Conservation (phyloP, 1,284 basidiomycete genomes). For the Ustilago bromivora region DNA sequence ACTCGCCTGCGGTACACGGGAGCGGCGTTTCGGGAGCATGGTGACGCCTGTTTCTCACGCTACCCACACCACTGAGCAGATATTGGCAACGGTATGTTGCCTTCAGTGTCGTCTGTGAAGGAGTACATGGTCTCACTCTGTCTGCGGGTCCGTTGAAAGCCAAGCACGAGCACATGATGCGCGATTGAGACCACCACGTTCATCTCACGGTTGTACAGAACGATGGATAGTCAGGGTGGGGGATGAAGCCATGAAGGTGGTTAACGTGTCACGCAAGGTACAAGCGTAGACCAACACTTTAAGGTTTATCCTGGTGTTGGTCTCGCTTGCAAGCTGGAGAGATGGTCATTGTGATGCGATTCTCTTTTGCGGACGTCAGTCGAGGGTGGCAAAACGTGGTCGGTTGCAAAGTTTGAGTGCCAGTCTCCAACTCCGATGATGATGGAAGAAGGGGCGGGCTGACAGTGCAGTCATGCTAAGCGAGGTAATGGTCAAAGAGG, state of each 20-base stretch:
- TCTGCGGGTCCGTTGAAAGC: neutral
- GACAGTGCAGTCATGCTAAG: slow-evolving; percentile 2
- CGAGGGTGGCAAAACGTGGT: slow-evolving; percentile 11
- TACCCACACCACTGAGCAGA: slow-evolving; percentile 1
- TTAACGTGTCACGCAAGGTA: neutral
- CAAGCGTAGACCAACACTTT: slow-evolving; percentile 16
- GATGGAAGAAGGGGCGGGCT: neutral
- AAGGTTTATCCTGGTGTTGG: slow-evolving; percentile 9
- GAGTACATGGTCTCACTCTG: neutral
- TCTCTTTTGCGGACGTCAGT: slow-evolving; percentile 2
- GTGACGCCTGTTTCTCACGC: slow-evolving; percentile 21
- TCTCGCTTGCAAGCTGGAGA: slow-evolving; percentile 21
- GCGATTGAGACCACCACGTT: neutral
- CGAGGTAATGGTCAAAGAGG: slow-evolving; percentile 6
- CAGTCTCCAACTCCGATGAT: neutral
- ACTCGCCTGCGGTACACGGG: neutral
- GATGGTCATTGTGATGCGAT: neutral
- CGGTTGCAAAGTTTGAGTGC: neutral
- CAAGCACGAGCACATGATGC: slow-evolving; percentile 4
- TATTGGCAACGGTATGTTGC: neutral
- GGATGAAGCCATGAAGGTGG: neutral
- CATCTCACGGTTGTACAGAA: slow-evolving; percentile 2
- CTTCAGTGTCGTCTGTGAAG: neutral
- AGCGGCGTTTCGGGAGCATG: slow-evolving; percentile 3
- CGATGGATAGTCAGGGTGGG: neutral